phyloP scores from a whole-genome alignment of 371 early-diverging fungal genomes.

The Blakeslea trispora region DNA sequence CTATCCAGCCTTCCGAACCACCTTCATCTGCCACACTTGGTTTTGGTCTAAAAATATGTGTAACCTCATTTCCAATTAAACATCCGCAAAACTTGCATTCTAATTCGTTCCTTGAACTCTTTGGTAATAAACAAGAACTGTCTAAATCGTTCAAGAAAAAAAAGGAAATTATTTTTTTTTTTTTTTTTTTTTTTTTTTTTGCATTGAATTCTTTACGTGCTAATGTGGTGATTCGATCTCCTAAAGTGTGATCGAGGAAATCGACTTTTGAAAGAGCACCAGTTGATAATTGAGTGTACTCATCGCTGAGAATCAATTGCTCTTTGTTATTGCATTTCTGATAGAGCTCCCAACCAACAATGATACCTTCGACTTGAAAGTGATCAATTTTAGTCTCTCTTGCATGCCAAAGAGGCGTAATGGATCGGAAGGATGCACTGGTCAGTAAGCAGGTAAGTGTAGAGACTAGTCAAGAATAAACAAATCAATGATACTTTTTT shows the following conservation, averaged over 20 bases:
- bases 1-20: slow-evolving; percentile 37
- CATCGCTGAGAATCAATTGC: slow-evolving; percentile 15
- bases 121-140: slow-evolving; percentile 13
- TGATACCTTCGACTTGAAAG: slow-evolving; percentile 33
- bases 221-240: slow-evolving; percentile 19
- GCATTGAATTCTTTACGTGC: slow-evolving; percentile 19
- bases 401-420: slow-evolving; percentile 23
- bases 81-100: slow-evolving; percentile 39
- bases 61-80: slow-evolving; percentile 21
- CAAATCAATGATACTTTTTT: background rate
- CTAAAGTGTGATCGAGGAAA: slow-evolving; percentile 16
- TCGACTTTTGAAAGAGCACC: slow-evolving; percentile 5
- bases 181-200: background rate
- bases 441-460: slow-evolving; percentile 28
- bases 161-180: background rate
- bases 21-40: slow-evolving; percentile 4
- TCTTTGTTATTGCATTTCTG: slow-evolving; percentile 4
- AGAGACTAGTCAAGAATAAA: slow-evolving; percentile 25
- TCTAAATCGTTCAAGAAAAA: slow-evolving; percentile 9
- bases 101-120: background rate
- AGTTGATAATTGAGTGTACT: background rate
- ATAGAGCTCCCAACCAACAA: slow-evolving; percentile 38
- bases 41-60: slow-evolving; percentile 30
- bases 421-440: slow-evolving; percentile 26
- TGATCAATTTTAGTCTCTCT: slow-evolving; percentile 25